A percentile compares a stretch with the other conserved stretches of the same genome.
These are phyloP conservation scores for Ophiostoma montium DNA, from an alignment of 2,329 filamentous ascomycete genomes.

Conservation along the genomic window DNA sequence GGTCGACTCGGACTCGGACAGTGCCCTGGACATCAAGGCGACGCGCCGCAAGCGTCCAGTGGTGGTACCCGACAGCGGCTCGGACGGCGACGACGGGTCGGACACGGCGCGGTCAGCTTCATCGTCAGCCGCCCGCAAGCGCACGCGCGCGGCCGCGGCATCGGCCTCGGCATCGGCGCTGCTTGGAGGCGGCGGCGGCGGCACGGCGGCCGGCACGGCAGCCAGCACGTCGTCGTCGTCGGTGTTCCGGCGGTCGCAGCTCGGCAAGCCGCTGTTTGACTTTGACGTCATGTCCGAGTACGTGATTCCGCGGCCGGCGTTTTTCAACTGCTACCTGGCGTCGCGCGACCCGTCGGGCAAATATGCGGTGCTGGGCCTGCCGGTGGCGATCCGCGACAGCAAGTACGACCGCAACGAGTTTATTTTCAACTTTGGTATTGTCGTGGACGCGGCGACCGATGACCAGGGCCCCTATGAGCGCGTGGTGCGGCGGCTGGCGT, in stretches of 20 bases:
- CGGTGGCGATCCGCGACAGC: conserved; percentile 70
- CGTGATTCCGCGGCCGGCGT: conserved; percentile 86
- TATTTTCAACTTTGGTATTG: conserved; percentile 94
- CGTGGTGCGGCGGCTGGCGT: conserved; percentile 73
- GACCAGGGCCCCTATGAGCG: conserved; percentile 71
- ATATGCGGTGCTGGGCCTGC: conserved; percentile 73
- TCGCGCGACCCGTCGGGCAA: conserved; percentile 56
- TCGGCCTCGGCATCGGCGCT: conserved; percentile 3
- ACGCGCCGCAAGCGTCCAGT: background rate
- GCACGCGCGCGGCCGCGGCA: background rate
- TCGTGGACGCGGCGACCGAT: conserved; percentile 23
- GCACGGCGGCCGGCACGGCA: background rate
- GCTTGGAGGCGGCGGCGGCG: too few species aligned
- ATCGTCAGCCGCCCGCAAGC: background rate
- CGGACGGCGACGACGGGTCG: conserved; percentile 10
- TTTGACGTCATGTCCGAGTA: conserved; percentile 82
- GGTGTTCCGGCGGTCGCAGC: background rate
- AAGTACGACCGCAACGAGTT: conserved; percentile 89
- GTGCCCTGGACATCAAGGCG: background rate
- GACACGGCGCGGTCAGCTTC: background rate
- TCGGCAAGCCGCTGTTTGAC: conserved; percentile 44
- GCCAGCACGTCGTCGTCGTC: background rate
- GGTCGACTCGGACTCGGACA: background rate
- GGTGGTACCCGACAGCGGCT: background rate
- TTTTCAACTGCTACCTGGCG: conserved; percentile 82